These are phyloP conservation scores for Phytophthora tentaculata DNA, from an alignment of 352 stramenopile species.

Conservation along the genomic window DNA sequence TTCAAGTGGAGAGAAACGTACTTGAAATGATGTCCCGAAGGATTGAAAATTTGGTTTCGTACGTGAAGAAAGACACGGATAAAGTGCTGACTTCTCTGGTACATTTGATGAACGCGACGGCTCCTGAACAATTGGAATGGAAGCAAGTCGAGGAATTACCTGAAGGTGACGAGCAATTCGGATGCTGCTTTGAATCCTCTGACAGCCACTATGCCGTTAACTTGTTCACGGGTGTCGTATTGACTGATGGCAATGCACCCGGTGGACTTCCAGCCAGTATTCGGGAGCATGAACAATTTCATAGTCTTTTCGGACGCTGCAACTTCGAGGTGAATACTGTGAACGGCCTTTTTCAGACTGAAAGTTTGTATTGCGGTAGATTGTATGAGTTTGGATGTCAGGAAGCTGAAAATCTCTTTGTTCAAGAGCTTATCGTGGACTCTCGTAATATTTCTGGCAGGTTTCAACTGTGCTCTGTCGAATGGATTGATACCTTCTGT, in stretches of 20 bases:
- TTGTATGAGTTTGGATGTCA: conserved; percentile 49
- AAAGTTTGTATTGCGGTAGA: conserved; percentile 22
- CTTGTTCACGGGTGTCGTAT: conserved; percentile 47
- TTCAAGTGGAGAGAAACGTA: conserved; percentile 30
- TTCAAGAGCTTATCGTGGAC: conserved; percentile 38
- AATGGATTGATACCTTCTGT: conserved; percentile 30
- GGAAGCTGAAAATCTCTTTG: conserved; percentile 9
- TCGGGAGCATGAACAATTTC: conserved; percentile 36
- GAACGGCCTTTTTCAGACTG: conserved; percentile 41
- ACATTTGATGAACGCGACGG: conserved; percentile 26
- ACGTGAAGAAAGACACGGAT: conserved; percentile 10
- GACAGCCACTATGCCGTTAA: conserved; percentile 53
- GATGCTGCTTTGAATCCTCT: conserved; percentile 40
- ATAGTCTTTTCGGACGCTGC: conserved; percentile 42
- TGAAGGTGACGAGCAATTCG: neutral
- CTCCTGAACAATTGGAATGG: conserved; percentile 33
- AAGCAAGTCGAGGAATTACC: conserved; percentile 8
- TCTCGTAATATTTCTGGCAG: conserved; percentile 5
- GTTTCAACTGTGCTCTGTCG: conserved; percentile 37
- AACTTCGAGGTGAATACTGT: conserved; percentile 57
- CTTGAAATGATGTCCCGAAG: conserved; percentile 39
- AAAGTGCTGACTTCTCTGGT: conserved; percentile 28
- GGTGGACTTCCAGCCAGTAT: conserved; percentile 45
- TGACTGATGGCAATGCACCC: conserved; percentile 47
- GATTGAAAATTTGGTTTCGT: conserved; percentile 21